Evolutionary conservation across 108 stramenopile species (phyloP).

Genomic region (Skeletonema potamos): DNA sequence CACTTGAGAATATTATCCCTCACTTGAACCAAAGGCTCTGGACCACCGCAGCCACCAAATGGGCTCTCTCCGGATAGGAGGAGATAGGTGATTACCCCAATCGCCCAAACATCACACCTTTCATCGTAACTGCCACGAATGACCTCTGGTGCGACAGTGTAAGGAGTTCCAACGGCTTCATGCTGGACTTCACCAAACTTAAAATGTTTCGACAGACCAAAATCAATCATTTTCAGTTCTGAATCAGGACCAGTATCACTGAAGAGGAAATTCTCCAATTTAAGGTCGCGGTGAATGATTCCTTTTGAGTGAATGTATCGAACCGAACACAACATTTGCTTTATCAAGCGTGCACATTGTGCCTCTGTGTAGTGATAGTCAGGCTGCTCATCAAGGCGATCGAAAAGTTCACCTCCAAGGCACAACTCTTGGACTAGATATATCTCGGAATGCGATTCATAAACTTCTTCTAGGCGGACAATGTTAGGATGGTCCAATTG

Average conservation of each 20-base stretch:
- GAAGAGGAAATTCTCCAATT: slow-evolving; percentile 37
- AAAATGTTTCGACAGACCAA: slow-evolving; percentile 89
- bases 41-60: slow-evolving; percentile 85
- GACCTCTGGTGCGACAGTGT: slow-evolving; percentile 91
- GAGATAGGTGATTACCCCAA: slow-evolving; percentile 86
- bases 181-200: slow-evolving; percentile 65
- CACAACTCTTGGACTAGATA: slow-evolving; percentile 98
- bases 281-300: slow-evolving; percentile 40
- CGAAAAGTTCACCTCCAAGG: slow-evolving; percentile 97
- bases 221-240: slow-evolving; percentile 87
- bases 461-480: slow-evolving; percentile 93
- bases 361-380: slow-evolving; percentile 26
- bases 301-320: slow-evolving; percentile 32
- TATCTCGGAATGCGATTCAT: slow-evolving; percentile 84
- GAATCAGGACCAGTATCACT: slow-evolving; percentile 37
- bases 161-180: slow-evolving; percentile 85
- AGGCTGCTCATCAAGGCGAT: slow-evolving; percentile 89
- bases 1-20: slow-evolving; percentile 59
- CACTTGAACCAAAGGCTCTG: slow-evolving; percentile 54
- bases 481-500: slow-evolving; percentile 95
- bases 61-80: slow-evolving; percentile 84
- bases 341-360: slow-evolving; percentile 13
- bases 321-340: slow-evolving; percentile 28
- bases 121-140: slow-evolving; percentile 80
- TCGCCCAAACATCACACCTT: slow-evolving; percentile 75